A percentile compares a stretch with the other conserved stretches of the same genome.
Evolutionary conservation across 2,329 filamentous ascomycete genomes (phyloP).

Genomic region (Trichophyton benhamiae): DNA sequence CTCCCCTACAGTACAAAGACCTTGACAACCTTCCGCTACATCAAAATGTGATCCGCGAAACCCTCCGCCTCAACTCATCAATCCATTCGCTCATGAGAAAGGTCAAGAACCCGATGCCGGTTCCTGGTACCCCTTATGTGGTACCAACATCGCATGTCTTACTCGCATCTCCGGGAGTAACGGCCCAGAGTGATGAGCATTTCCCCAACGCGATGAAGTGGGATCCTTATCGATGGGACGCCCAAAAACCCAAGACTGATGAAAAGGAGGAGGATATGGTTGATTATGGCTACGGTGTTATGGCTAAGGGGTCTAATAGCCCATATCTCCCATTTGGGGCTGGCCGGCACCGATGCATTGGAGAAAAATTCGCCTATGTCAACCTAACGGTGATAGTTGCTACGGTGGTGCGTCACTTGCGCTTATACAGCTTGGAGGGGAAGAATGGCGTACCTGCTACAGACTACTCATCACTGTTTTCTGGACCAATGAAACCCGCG

Average conservation of each 20-base stretch:
- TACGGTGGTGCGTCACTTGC: conserved; percentile 50
- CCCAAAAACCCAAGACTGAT: conserved; percentile 26
- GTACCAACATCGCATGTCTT: conserved; percentile 67
- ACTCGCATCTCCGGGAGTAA: conserved; percentile 60
- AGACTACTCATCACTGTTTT: conserved; percentile 41
- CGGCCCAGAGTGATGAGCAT: conserved; percentile 42
- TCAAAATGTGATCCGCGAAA: conserved; percentile 56
- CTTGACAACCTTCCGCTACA: conserved; percentile 50
- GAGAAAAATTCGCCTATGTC: conserved; percentile 63
- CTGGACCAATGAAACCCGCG: conserved; percentile 1
- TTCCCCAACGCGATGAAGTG: conserved; percentile 49
- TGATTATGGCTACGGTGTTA: conserved; percentile 50
- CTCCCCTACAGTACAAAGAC: conserved; percentile 47
- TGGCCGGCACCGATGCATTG: conserved; percentile 60
- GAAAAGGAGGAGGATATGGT: conserved; percentile 40
- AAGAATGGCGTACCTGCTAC: conserved; percentile 47
- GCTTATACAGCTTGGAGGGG: conserved; percentile 46
- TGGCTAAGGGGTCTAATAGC: conserved; percentile 48
- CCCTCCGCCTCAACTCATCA: conserved; percentile 56
- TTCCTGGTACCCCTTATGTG: conserved; percentile 48
- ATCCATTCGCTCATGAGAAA: conserved; percentile 64
- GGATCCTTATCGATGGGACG: conserved; percentile 51
- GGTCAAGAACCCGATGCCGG: conserved; percentile 53
- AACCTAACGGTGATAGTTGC: conserved; percentile 55
- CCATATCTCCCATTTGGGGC: conserved; percentile 63